Base-by-base conservation (phyloP, 768 basidiomycete genomes). In the Naganishia kalamii region DNA sequence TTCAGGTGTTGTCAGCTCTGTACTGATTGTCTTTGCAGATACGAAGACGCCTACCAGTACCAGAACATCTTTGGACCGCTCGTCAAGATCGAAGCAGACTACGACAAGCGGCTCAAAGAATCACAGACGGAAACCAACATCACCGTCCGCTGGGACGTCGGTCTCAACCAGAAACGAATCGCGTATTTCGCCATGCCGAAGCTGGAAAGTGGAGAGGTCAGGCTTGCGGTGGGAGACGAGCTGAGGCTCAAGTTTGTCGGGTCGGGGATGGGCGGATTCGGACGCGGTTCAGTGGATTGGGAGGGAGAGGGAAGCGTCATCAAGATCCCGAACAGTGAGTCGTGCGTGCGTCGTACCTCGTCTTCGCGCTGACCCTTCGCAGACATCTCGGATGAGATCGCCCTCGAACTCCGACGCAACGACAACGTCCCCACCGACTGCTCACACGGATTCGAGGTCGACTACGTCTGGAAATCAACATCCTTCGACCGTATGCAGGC, bases 391-490 rank as follows among this genome's bases (percentile, higher is more conserved):
- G 96, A 99, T 75, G 96, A 99, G 80, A 92, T 99, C 77, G 94
- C 87, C 1, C 81, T 99, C 70, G 96, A 99, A 77, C 81, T 99
- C 27, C 83, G 92, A 64, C 83, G 88, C 50, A 86, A 89, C 1
- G 94, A 98, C 70, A 91, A 91, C 17, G 92, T 94, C 7, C 96
- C 96, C 5, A 85, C 87, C 19, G 94, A 98, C 33, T 85, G 91
- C 79, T 92, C 91, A 0, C 91, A 93, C 75, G 90, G 90, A 71
- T 98, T 96, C 73, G 87, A 90, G 0, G 96, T 88, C n/a, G 96
- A 99, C 77, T 99, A 98, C 73, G 94, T 99, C 4, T 99, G 96
- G 96, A 99, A 99, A 79, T 93, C 92, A 4, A 99, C 96, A 0
- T 98, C 94, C 78, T 99, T 99, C 73, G 96, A 99, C 77, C 84